Conservation (phyloP, 495 filamentous ascomycete genomes). For the Xylaria cubensis region DNA sequence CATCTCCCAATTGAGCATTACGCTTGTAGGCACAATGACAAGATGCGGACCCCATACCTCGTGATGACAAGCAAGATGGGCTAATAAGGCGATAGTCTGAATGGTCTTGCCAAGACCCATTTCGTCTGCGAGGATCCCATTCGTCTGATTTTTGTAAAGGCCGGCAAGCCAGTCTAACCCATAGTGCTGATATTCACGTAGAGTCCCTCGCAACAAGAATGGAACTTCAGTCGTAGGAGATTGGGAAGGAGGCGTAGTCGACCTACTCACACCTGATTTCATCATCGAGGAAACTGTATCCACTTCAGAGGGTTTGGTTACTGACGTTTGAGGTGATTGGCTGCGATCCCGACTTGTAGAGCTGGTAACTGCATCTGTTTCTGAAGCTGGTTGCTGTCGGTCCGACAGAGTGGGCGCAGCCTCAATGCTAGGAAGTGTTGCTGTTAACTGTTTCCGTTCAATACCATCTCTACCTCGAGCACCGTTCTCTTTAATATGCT, state of each 20-base stretch:
- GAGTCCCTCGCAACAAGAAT: slow-evolving; percentile 84
- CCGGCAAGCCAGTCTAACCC: slow-evolving; percentile 96
- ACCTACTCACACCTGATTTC: slow-evolving; percentile 49
- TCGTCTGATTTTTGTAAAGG: slow-evolving; percentile 89
- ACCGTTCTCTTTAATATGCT: slow-evolving; percentile 45
- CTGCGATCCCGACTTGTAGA: slow-evolving; percentile 52
- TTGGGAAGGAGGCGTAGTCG: slow-evolving; percentile 50
- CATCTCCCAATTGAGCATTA: slow-evolving; percentile 99
- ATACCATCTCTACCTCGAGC: slow-evolving; percentile 38
- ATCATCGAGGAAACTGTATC: slow-evolving; percentile 70
- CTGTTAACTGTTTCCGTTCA: slow-evolving; percentile 27
- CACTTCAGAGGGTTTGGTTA: slow-evolving; percentile 70
- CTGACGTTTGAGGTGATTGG: slow-evolving; percentile 66
- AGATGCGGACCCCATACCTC: slow-evolving; percentile 96
- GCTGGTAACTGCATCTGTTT: slow-evolving; percentile 47
- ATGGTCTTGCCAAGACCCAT: slow-evolving; percentile 99
- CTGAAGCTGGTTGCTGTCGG: slow-evolving; percentile 37
- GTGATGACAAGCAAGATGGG: slow-evolving; percentile 89
- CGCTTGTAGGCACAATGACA: slow-evolving; percentile 95
- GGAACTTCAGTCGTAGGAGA: slow-evolving; percentile 77
- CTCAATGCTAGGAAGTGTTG: slow-evolving; percentile 34
- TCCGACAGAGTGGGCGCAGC: slow-evolving; percentile 31
- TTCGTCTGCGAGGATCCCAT: slow-evolving; percentile 98
- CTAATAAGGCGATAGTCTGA: slow-evolving; percentile 93
- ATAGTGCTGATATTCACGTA: slow-evolving; percentile 96